phyloP scores from a whole-genome alignment of 129 eudicot genomes.

The Helichrysum umbraculigerum region DNA sequence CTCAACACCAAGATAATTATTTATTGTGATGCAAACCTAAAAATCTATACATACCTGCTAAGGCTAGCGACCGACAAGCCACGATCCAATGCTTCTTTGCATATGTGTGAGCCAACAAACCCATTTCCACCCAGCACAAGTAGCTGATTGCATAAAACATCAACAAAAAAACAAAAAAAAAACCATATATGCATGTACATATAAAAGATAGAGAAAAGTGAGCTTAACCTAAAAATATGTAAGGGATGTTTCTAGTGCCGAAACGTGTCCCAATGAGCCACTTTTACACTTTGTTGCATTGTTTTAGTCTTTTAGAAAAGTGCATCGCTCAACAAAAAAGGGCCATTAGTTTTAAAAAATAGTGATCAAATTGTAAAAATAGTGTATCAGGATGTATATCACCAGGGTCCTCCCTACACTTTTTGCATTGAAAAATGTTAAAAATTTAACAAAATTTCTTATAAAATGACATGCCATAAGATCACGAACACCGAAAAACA shows the following conservation, averaged over 20 bases:
- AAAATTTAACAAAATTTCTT: too few species aligned
- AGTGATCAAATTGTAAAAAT: too few species aligned
- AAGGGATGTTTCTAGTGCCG: background rate
- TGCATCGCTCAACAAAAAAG: background rate
- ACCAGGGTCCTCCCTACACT: too few species aligned
- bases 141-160: constrained; percentile 44
- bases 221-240: too few species aligned
- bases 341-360: too few species aligned
- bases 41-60: constrained; percentile 63
- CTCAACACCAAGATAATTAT: background rate
- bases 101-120: constrained; percentile 91
- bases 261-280: background rate
- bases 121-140: constrained; percentile 98
- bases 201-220: background rate
- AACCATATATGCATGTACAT: too few species aligned
- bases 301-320: too few species aligned
- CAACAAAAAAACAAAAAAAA: background rate
- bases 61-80: constrained; percentile 88
- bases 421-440: too few species aligned
- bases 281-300: background rate
- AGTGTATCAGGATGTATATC: too few species aligned
- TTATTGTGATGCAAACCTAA: background rate
- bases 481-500: background rate
- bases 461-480: background rate
- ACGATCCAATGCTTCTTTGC: constrained; percentile 81